Percentiles rank a stretch among this genome's conserved stretches.
These are phyloP conservation scores for Candida anglica DNA, from an alignment of 805 yeast species.

Conservation along the genomic window DNA sequence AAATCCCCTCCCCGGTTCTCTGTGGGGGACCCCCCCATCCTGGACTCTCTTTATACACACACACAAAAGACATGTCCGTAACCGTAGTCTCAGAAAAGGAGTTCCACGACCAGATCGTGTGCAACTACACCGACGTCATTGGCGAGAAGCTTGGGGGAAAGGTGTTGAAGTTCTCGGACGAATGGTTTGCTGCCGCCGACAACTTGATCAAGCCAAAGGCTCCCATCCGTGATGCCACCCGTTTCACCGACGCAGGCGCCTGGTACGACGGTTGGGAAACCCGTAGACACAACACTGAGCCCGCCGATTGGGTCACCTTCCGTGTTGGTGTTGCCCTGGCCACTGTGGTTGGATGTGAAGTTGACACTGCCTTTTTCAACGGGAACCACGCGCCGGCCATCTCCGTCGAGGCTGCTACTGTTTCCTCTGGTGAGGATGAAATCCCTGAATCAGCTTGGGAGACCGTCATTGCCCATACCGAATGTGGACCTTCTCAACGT, in stretches of 20 bases:
- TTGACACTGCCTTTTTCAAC: slow-evolving; percentile 90
- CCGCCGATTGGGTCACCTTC: slow-evolving; percentile 84
- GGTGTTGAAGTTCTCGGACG: slow-evolving; percentile 69
- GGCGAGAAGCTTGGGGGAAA: slow-evolving; percentile 82
- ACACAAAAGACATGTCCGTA: no score
- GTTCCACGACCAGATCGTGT: slow-evolving; percentile 45
- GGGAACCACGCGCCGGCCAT: slow-evolving; percentile 95
- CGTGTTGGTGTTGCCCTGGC: slow-evolving; percentile 84
- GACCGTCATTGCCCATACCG: slow-evolving; percentile 58
- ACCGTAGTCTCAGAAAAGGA: slow-evolving; percentile 22
- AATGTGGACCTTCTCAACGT: slow-evolving; percentile 86
- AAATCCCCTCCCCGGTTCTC: no score
- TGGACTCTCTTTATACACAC: no score
- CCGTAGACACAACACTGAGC: slow-evolving; percentile 82
- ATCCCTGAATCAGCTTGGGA: slow-evolving; percentile 58
- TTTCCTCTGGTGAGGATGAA: slow-evolving; percentile 29
- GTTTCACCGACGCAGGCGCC: slow-evolving; percentile 81
- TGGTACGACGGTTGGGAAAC: slow-evolving; percentile 99
- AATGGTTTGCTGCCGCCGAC: slow-evolving; percentile 93
- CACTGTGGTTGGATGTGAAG: slow-evolving; percentile 72
- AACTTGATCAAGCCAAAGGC: slow-evolving; percentile 78
- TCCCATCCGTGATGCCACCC: slow-evolving; percentile 78
- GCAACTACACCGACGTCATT: slow-evolving; percentile 69
- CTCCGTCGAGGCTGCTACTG: slow-evolving; percentile 68
- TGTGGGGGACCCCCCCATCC: no score